These are phyloP conservation scores for Diplotaxis tenuifolia DNA, from an alignment of 345 rosid species.

Conservation along the genomic window DNA sequence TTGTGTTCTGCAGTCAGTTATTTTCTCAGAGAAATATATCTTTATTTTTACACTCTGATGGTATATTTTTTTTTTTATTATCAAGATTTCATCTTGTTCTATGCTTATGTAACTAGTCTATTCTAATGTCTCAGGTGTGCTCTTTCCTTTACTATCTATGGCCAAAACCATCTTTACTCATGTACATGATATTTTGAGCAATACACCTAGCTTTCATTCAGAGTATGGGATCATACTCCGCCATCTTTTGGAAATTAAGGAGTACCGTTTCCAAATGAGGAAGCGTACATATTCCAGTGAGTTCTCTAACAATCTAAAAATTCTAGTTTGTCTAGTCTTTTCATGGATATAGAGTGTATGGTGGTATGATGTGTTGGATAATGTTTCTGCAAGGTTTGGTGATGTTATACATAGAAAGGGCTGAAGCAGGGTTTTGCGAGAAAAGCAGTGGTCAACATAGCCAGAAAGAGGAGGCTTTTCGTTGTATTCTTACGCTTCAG, in stretches of 20 bases:
- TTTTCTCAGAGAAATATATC: conserved; percentile 9
- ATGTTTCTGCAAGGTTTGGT: conserved; percentile 55
- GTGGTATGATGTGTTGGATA: conserved; percentile 16
- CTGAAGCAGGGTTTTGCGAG: conserved; percentile 49
- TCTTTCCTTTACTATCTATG: conserved; percentile 60
- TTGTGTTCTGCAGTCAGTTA: conserved; percentile 11
- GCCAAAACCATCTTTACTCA: conserved; percentile 46
- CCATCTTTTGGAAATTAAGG: conserved; percentile 61
- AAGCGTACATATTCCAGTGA: conserved; percentile 62
- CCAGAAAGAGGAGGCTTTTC: conserved; percentile 78
- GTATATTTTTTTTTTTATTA: conserved; percentile 15
- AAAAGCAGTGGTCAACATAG: conserved; percentile 47
- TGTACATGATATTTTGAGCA: conserved; percentile 65
- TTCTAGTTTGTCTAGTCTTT: conserved; percentile 6
- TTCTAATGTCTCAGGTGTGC: conserved; percentile 48
- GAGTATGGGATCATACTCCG: conserved; percentile 83
- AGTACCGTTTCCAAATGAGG: conserved; percentile 78
- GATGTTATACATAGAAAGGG: conserved; percentile 71
- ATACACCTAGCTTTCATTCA: conserved; percentile 72
- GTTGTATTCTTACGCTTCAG: conserved; percentile 63
- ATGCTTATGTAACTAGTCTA: conserved; percentile 9
- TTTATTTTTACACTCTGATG: conserved; percentile 3
- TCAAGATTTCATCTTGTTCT: conserved; percentile 10
- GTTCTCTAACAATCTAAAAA: conserved; percentile 34
- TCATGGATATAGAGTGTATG: conserved; percentile 14